Percentiles rank a stretch among this genome's conserved stretches.
phyloP scores from a whole-genome alignment of 1,284 basidiomycete genomes.

The Papiliotrema laurentii region DNA sequence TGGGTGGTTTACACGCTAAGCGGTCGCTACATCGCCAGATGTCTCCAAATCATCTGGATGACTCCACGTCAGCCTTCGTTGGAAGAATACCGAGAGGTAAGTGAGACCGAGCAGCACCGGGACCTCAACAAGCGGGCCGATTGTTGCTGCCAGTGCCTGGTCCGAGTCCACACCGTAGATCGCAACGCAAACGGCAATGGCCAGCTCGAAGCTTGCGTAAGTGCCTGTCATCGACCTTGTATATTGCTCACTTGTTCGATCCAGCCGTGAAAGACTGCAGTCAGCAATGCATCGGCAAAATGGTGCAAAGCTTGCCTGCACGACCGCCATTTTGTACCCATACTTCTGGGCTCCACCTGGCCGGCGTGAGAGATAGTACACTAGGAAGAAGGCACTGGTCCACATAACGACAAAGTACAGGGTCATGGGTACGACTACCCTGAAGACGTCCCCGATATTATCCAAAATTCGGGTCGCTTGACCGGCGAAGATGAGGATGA shows the following conservation, averaged over 20 bases:
- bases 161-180: constrained; percentile 69
- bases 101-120: constrained; percentile 70
- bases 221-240: not conserved
- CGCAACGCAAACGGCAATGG: constrained; percentile 76
- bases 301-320: constrained; percentile 51
- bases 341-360: constrained; percentile 9
- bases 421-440: constrained; percentile 72
- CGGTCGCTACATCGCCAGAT: too few relatives aligned
- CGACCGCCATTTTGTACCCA: constrained; percentile 64
- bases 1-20: too few relatives aligned
- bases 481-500: constrained; percentile 69
- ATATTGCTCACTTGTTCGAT: constrained; percentile 51
- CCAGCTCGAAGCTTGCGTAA: constrained; percentile 63
- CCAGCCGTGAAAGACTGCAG: constrained; percentile 33
- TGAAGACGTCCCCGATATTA: constrained; percentile 68
- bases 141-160: constrained; percentile 70
- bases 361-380: constrained; percentile 7
- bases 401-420: constrained; percentile 78
- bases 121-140: constrained; percentile 69
- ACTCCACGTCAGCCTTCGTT: constrained; percentile 55
- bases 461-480: constrained; percentile 59
- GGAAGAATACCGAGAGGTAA: constrained; percentile 62
- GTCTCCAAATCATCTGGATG: too few relatives aligned
- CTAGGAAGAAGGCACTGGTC: constrained; percentile 55
- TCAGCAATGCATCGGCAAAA: too few relatives aligned